A percentile compares a stretch with the other conserved stretches of the same genome.
Evolutionary conservation across 129 eudicot species (phyloP).

Genomic region (Erigeron canadensis): DNA sequence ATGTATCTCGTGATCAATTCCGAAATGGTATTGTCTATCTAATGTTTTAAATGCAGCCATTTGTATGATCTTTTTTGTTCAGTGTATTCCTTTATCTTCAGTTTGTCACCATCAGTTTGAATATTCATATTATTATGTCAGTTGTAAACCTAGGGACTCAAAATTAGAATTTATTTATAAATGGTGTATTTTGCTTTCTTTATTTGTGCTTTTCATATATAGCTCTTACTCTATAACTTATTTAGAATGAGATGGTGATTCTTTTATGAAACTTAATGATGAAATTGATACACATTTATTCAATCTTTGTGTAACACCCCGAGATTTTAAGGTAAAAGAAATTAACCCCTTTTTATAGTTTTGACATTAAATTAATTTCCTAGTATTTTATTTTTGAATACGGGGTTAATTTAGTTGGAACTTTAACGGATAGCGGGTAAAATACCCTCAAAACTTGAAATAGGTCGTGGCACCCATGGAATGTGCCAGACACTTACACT

Average conservation of each 20-base stretch:
- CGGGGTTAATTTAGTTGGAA: too few relatives aligned
- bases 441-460: too few relatives aligned
- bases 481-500: too few relatives aligned
- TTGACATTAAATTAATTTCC: too few relatives aligned
- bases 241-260: not conserved
- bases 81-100: not conserved
- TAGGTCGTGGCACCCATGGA: too few relatives aligned
- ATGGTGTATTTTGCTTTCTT: constrained; percentile 3
- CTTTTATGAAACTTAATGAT: not conserved
- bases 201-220: not conserved
- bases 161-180: not conserved
- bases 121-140: constrained; percentile 14
- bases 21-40: constrained; percentile 56
- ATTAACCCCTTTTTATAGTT: too few relatives aligned
- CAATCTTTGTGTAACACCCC: too few relatives aligned
- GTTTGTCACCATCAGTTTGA: not conserved
- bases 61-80: not conserved
- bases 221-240: not conserved
- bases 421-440: too few relatives aligned
- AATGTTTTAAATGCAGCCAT: not conserved
- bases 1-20: constrained; percentile 85
- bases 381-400: too few relatives aligned
- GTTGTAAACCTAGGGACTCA: constrained; percentile 3
- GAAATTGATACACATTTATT: too few relatives aligned
- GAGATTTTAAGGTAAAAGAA: too few relatives aligned